Evolutionary conservation across 2,329 filamentous ascomycete species (phyloP).

Genomic region (Fusarium sp.): DNA sequence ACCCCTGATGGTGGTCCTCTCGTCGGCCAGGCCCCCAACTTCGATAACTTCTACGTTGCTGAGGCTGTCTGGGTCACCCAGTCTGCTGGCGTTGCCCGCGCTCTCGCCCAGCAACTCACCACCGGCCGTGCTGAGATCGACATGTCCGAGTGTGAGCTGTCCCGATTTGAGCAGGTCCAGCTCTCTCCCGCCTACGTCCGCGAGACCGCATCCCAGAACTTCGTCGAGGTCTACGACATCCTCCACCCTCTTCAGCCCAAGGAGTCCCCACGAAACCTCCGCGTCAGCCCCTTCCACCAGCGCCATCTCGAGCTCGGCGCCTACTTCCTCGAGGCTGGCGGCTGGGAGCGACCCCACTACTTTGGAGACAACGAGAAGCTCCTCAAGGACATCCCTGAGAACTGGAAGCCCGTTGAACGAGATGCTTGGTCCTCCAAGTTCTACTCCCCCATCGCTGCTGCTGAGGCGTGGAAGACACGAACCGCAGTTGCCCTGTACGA

Average conservation of each 20-base stretch:
- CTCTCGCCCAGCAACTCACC: conserved; percentile 68
- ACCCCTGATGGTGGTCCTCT: conserved; percentile 72
- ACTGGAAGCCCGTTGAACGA: conserved; percentile 65
- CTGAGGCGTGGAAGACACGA: conserved; percentile 73
- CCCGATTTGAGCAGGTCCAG: conserved; percentile 71
- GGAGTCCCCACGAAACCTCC: conserved; percentile 66
- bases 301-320: conserved; percentile 66
- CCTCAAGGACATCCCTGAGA: conserved; percentile 60
- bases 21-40: conserved; percentile 65
- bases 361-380: conserved; percentile 66
- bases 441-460: conserved; percentile 68
- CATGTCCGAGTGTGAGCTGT: conserved; percentile 67
- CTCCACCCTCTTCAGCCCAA: conserved; percentile 69
- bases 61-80: conserved; percentile 76
- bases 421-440: conserved; percentile 68
- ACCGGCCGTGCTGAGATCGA: conserved; percentile 66
- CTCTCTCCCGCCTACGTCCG: conserved; percentile 64
- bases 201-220: conserved; percentile 70
- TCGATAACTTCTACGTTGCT: conserved; percentile 72
- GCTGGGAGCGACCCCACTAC: conserved; percentile 73
- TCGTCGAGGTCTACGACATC: conserved; percentile 73
- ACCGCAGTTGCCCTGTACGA: conserved; percentile 72
- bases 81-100: conserved; percentile 70
- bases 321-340: conserved; percentile 68
- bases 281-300: conserved; percentile 67